These are phyloP conservation scores for Syzygium grande DNA, from an alignment of 345 rosid genomes.

Conservation along the genomic window DNA sequence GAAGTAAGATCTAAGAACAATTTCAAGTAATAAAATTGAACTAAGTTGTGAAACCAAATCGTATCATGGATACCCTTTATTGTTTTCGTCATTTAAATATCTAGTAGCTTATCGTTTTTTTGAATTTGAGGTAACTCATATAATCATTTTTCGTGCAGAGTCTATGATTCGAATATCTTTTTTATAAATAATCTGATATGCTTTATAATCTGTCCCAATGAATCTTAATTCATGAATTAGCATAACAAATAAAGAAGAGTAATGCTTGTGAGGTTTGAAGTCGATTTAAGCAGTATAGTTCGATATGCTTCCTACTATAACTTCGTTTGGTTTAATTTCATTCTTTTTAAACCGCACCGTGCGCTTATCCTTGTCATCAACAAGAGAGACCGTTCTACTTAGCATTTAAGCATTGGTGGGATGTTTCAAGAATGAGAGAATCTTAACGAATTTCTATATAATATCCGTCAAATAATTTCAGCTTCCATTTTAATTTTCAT, in stretches of 20 bases:
- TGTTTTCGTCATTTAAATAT: neutral
- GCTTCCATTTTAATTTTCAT: neutral
- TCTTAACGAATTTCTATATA: neutral
- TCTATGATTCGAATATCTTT: neutral
- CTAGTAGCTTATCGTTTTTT: neutral
- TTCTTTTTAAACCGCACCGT: neutral
- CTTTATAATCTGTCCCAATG: neutral
- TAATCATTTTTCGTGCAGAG: neutral
- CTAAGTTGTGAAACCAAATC: neutral
- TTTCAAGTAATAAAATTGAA: neutral
- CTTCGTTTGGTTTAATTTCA: rapidly evolving
- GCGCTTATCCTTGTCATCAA: neutral
- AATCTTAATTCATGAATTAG: neutral
- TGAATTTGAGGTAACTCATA: rapidly evolving
- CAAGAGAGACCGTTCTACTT: neutral
- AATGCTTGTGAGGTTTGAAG: neutral
- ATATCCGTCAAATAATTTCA: neutral
- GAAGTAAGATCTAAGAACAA: neutral
- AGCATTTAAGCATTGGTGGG: neutral
- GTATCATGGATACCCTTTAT: neutral
- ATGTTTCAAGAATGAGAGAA: neutral
- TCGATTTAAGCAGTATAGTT: neutral
- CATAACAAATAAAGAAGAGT: neutral
- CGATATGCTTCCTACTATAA: neutral
- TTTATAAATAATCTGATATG: neutral